phyloP scores from a whole-genome alignment of 352 stramenopile species.

The Pythium phragmitis region DNA sequence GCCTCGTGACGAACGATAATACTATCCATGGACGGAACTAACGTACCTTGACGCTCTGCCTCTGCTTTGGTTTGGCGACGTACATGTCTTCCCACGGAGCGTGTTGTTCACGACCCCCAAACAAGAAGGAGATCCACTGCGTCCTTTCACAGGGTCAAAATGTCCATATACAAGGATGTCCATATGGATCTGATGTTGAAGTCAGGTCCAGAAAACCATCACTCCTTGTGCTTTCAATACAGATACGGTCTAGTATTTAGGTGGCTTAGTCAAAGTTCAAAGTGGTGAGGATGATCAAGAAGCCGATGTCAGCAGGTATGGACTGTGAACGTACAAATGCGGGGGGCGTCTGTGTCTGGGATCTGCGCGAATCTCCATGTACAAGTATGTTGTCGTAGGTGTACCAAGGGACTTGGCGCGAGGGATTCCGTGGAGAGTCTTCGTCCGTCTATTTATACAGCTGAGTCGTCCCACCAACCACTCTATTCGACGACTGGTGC shows the following conservation, averaged over 20 bases:
- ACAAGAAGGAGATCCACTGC: background rate
- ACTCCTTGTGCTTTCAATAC: constrained; percentile 5
- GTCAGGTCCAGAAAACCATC: background rate
- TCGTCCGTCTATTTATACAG: too few species aligned
- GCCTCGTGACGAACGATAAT: background rate
- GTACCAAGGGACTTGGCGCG: too few species aligned
- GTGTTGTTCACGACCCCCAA: background rate
- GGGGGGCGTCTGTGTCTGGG: too few species aligned
- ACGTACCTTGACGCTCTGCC: constrained; percentile 52
- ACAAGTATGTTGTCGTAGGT: too few species aligned
- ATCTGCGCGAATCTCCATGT: too few species aligned
- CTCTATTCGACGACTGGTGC: too few species aligned
- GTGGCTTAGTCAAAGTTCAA: background rate
- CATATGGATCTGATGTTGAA: constrained; percentile 18
- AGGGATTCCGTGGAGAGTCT: too few species aligned
- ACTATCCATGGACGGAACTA: background rate
- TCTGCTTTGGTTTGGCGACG: constrained; percentile 80
- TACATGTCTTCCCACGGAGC: constrained; percentile 44
- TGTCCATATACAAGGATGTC: constrained; percentile 15
- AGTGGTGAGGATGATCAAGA: background rate
- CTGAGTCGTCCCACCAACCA: too few species aligned
- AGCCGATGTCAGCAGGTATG: background rate
- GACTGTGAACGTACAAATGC: too few species aligned
- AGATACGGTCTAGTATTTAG: background rate
- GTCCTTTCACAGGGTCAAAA: background rate